phyloP scores from a whole-genome alignment of 192 early-diverging fungal genomes.

The Glomus cerebriforme region DNA sequence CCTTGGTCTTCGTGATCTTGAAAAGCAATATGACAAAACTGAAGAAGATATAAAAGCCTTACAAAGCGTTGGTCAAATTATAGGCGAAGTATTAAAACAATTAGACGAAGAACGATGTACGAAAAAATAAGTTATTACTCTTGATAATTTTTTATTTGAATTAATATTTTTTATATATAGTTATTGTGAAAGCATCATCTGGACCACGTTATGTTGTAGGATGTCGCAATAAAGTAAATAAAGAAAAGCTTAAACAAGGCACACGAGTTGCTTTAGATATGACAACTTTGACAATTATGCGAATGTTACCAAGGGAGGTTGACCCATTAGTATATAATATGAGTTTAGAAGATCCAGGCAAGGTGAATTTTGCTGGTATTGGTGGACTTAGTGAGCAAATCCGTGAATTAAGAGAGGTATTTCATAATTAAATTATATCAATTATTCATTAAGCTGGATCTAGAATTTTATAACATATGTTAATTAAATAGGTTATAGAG shows the following conservation, averaged over 20 bases:
- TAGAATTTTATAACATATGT: neutral
- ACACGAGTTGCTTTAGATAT: constrained; percentile 98
- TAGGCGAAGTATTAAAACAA: constrained; percentile 98
- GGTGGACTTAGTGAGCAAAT: constrained; percentile 97
- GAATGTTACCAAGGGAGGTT: constrained; percentile 95
- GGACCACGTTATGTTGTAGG: constrained; percentile 99
- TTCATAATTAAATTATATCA: neutral
- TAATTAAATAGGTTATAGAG: constrained; percentile 80
- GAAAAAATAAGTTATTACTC: neutral
- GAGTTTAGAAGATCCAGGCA: constrained; percentile 95
- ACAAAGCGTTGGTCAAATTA: constrained; percentile 98
- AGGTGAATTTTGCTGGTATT: constrained; percentile 94
- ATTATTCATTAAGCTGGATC: neutral
- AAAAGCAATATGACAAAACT: constrained; percentile 92
- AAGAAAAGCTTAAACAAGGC: constrained; percentile 95
- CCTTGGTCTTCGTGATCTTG: constrained; percentile 78
- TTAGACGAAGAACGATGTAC: constrained; percentile 94
- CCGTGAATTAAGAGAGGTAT: constrained; percentile 91
- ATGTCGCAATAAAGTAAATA: constrained; percentile 91
- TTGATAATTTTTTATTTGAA: neutral
- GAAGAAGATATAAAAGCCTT: constrained; percentile 98
- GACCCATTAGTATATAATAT: constrained; percentile 99
- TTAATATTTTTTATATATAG: constrained; percentile 43
- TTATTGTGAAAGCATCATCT: constrained; percentile 95
- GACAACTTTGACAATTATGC: constrained; percentile 99